Conservation (phyloP, 257 asterid genomes). For the Forsythia suspensa region DNA sequence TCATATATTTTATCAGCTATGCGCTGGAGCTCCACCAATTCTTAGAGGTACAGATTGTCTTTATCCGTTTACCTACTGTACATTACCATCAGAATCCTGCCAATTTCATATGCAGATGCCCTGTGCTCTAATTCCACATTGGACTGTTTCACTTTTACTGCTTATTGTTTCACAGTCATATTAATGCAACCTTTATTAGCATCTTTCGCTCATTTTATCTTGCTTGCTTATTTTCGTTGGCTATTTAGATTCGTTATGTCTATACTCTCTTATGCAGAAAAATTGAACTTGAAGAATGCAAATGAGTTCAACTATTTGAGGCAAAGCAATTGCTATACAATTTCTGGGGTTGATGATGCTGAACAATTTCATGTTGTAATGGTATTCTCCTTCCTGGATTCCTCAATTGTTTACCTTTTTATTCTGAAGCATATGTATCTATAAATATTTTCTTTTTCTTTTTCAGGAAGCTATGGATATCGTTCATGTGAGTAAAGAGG, state of each 20-base stretch:
- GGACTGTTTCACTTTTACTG: neutral
- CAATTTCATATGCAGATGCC: conserved; percentile 1
- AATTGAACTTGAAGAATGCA: conserved; percentile 65
- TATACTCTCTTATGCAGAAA: conserved; percentile 54
- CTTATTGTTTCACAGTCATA: conserved; percentile 10
- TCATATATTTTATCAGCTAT: conserved; percentile 95
- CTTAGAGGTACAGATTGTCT: conserved; percentile 63
- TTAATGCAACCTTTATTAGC: conserved; percentile 2
- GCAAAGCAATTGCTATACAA: conserved; percentile 78
- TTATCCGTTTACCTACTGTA: conserved; percentile 2
- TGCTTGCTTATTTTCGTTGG: neutral
- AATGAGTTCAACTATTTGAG: conserved; percentile 75
- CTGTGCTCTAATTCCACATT: neutral
- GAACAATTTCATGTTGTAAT: conserved; percentile 76
- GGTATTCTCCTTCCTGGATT: conserved; percentile 43
- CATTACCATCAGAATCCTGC: conserved; percentile 3
- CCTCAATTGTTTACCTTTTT: neutral
- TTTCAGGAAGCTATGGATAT: conserved; percentile 90
- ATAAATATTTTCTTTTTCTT: conserved; percentile 20
- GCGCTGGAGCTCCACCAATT: conserved; percentile 91
- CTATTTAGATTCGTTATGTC: conserved; percentile 7
- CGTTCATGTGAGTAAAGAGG: conserved; percentile 84
- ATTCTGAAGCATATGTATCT: conserved; percentile 28
- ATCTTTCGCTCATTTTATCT: neutral
- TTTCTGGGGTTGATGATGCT: conserved; percentile 92